Evolutionary conservation across 352 stramenopile genomes (phyloP), one percentile per base, ranked within the genome.

Genomic region (Globisporangium barbulae): DNA sequence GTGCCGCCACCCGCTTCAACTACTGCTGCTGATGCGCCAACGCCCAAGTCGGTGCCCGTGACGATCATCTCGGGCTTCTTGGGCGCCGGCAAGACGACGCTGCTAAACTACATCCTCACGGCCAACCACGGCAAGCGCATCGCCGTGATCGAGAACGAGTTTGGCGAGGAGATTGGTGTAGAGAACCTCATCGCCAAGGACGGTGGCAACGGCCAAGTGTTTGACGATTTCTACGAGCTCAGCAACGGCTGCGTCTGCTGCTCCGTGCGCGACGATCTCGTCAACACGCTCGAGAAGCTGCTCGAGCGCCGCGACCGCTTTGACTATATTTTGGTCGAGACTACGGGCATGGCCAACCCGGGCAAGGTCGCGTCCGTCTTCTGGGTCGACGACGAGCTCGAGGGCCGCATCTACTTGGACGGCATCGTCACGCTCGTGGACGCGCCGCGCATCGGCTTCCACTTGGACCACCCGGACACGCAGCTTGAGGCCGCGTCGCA

Each of bases 101-200:
- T 99, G 28, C 83, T 99, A n/a, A 97, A 98, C 74, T 93, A 97
- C 68, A 99, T 99, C 52, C 71, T 99, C 31, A 91, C 83, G 17
- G 92, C 89, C 30, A 63, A 67, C 5, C 95, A 99, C 64, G 95
- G 93, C 17, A 97, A 95, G 74, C 95, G 93, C 65, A 96, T 99
- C 59, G 96, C 97, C 1, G 96, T 99, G 33, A 98, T 99, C 69
- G 97, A 99, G 75, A 99, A 99, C 79, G 97, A 99, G 72, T 99
- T 99, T 72, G 97, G 97, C 37, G 93, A 98, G 53, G 88, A 99
- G 61, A 88, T 97, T 28, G 87, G 98, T 45, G 96, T 98, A 33
- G 93, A 99, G 67, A 95, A 90, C 53, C 83, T 98, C 13, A 78
- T 99, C 41, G 76, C 85, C 63, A 88, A 89, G 62, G 75, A 91